Evolutionary conservation across 75 land plant species (phyloP).

Genomic region (Cryptomeria japonica): DNA sequence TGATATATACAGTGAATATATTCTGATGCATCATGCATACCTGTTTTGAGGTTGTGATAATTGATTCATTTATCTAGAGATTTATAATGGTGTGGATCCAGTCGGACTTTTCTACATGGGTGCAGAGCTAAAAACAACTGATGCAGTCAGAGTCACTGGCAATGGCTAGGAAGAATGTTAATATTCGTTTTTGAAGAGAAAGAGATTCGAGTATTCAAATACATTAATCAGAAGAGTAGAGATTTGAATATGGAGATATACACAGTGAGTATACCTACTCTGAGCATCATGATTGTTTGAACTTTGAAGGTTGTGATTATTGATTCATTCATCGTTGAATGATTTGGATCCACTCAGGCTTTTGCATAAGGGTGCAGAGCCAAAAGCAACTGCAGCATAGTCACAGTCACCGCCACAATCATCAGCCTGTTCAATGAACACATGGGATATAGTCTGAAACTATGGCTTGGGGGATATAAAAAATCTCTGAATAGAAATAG

Average conservation of each 20-base stretch:
- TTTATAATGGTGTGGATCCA: background rate
- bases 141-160: background rate
- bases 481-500: background rate
- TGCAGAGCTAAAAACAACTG: background rate
- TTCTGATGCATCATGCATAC: background rate
- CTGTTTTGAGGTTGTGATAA: background rate
- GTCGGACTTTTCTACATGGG: constrained; percentile 2
- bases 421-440: background rate
- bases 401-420: background rate
- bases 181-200: background rate
- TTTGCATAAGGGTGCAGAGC: background rate
- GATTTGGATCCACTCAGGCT: constrained; percentile 3
- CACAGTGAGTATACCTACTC: background rate
- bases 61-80: background rate
- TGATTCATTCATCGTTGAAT: background rate
- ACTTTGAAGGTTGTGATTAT: background rate
- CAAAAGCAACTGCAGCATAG: background rate
- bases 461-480: background rate
- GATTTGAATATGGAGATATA: background rate
- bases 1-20: background rate
- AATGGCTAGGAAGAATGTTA: background rate
- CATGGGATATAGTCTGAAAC: background rate
- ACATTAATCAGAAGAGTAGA: background rate
- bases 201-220: background rate
- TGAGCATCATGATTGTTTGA: background rate